A percentile compares a stretch with the other conserved stretches of the same genome.
Evolutionary conservation across 768 basidiomycete genomes (phyloP).

Genomic region (Leccinellum luteum): DNA sequence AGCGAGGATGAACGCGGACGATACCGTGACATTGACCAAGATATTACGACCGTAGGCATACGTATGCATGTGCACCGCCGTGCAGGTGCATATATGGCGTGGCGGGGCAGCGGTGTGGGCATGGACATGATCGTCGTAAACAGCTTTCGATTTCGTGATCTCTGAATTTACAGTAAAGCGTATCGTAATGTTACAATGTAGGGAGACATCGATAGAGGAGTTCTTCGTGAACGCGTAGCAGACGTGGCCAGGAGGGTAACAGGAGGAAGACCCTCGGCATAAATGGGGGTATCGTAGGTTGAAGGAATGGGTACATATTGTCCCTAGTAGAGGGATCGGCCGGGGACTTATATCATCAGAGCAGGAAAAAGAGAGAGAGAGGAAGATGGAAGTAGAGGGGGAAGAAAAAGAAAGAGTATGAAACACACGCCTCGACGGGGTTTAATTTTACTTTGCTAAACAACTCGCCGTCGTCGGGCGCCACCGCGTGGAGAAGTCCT

Average conservation of each 20-base stretch:
- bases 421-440: background rate
- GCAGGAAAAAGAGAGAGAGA: background rate
- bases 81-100: too few species aligned
- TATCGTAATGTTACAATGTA: conserved; percentile 13
- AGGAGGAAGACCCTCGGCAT: conserved; percentile 1
- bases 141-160: background rate
- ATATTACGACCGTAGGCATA: conserved; percentile 1
- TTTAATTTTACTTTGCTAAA: background rate
- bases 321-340: background rate
- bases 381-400: background rate
- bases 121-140: background rate
- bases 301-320: conserved; percentile 3
- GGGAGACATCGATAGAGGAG: background rate
- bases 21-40: conserved; percentile 20
- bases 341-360: background rate
- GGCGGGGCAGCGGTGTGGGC: too few species aligned
- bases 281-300: conserved; percentile 4
- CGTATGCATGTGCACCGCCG: background rate
- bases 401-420: background rate
- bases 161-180: conserved; percentile 16
- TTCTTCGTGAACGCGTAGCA: background rate
- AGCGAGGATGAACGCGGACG: conserved; percentile 1
- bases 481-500: conserved; percentile 7
- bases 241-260: conserved; percentile 5
- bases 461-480: background rate